Evolutionary conservation across 306 rosid species (phyloP), one percentile per base, ranked within the genome.

Genomic region (Quercus cerris): DNA sequence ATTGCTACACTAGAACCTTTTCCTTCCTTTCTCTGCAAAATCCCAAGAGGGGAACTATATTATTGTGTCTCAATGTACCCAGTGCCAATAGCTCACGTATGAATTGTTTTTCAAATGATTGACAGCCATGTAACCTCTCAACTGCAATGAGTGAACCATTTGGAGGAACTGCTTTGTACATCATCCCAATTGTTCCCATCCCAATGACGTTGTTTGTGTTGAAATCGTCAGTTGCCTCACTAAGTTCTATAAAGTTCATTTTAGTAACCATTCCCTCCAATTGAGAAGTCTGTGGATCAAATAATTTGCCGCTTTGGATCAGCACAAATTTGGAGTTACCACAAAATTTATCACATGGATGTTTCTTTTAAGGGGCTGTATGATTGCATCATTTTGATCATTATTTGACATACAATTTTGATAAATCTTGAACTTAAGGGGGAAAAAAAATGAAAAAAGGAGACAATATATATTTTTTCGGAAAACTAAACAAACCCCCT

Each of bases 181-280:
- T 79, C 1, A 78, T 69, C 64, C 88, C 84, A 12, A 70, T 74
- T 56, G 71, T 82, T 38, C 88, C 90, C 7, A 72, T 25, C 51
- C 90, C 83, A 13, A 88, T 81, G 33, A 67, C 76, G 13, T 80
- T 82, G 27, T 78, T 63, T 1, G 61, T 38, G 4, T 41, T 4
- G 44, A 87, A 87, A 61, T 33, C 15, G 3, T 83, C n/a, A 0
- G 88, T 85, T 62, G 86, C 88, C 6, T 77, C 71, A 6, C 5
- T 31, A 3, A 81, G 79, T 69, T 81, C 86, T 0, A 30, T n/a
- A 0, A 81, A 76, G 20, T 31, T 81, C 73, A 78, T 61, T 30
- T 71, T 81, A 4, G 72, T 56, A 27, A 70, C 56, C 27, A 64
- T 20, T 15, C 66, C 78, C 64, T 83, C 83, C 27, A 71, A 44